Percentiles rank a stretch among this genome's conserved stretches.
Conservation (phyloP, 495 filamentous ascomycete species). For the Aspergillus biplanus region DNA sequence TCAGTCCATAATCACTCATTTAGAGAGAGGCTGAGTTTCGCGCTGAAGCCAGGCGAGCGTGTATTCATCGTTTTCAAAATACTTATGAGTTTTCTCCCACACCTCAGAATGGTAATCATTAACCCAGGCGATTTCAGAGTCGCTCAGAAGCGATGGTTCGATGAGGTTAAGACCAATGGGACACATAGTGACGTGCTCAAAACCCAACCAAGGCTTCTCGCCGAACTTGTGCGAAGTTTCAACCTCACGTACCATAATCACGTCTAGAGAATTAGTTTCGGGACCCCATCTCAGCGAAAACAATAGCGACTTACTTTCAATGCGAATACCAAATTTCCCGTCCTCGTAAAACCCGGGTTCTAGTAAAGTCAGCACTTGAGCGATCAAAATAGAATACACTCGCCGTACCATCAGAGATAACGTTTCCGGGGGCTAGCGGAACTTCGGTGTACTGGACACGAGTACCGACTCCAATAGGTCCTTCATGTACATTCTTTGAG, state of each 20-base stretch:
- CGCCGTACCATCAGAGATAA: slow-evolving; percentile 74
- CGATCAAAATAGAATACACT: not conserved
- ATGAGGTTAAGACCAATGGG: slow-evolving; percentile 92
- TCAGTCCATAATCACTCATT: slow-evolving; percentile 25
- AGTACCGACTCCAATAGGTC: slow-evolving; percentile 94
- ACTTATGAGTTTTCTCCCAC: slow-evolving; percentile 78
- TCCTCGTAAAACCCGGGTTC: slow-evolving; percentile 99
- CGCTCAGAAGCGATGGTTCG: slow-evolving; percentile 71
- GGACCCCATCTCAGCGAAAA: not conserved
- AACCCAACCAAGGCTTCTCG: slow-evolving; percentile 90
- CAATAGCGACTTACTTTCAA: slow-evolving; percentile 70
- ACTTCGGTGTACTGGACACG: slow-evolving; percentile 91
- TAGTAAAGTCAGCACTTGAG: slow-evolving; percentile 31
- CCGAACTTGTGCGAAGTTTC: slow-evolving; percentile 87
- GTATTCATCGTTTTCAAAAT: slow-evolving; percentile 71
- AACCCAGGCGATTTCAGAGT: slow-evolving; percentile 82
- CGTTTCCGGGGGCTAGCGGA: slow-evolving; percentile 85
- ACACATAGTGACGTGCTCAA: slow-evolving; percentile 97
- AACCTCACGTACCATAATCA: slow-evolving; percentile 86
- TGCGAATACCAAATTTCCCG: slow-evolving; percentile 94
- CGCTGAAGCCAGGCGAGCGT: slow-evolving; percentile 81
- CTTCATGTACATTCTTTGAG: slow-evolving; percentile 89
- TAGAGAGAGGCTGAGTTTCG: slow-evolving; percentile 68
- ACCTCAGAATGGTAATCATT: slow-evolving; percentile 86
- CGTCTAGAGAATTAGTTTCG: slow-evolving; percentile 46